A percentile compares a stretch with the other conserved stretches of the same genome.
phyloP scores from a whole-genome alignment of 2,329 filamentous ascomycete species.

The Pseudogymnoascus sp. region DNA sequence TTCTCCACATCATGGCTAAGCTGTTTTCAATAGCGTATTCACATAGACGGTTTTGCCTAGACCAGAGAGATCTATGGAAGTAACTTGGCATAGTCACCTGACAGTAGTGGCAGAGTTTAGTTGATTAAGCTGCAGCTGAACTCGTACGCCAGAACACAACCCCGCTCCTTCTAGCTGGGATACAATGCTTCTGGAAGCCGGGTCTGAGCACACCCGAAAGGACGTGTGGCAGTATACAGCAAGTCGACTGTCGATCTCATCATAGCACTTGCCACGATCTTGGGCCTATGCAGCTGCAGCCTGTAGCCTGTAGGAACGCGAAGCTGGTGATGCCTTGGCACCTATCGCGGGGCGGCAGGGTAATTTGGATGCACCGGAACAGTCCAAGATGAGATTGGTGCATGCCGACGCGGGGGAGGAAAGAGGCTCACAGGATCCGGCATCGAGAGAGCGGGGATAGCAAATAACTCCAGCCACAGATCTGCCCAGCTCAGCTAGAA shows the following conservation, averaged over 20 bases:
- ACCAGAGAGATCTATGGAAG: background rate
- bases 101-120: background rate
- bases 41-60: background rate
- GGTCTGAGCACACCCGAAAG: background rate
- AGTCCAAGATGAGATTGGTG: background rate
- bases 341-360: background rate
- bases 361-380: slow-evolving; percentile 2
- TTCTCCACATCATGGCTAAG: background rate
- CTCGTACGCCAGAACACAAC: background rate
- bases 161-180: slow-evolving; percentile 1
- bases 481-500: background rate
- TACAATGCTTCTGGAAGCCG: background rate
- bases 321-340: background rate
- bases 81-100: background rate
- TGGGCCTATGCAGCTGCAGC: background rate
- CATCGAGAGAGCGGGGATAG: background rate
- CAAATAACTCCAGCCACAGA: background rate
- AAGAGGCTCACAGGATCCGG: background rate
- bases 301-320: background rate
- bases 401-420: background rate
- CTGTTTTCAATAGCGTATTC: background rate
- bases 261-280: background rate
- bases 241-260: background rate
- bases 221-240: background rate
- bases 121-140: background rate